These are phyloP conservation scores for Linum tenue DNA, from an alignment of 345 rosid genomes.

Conservation along the genomic window DNA sequence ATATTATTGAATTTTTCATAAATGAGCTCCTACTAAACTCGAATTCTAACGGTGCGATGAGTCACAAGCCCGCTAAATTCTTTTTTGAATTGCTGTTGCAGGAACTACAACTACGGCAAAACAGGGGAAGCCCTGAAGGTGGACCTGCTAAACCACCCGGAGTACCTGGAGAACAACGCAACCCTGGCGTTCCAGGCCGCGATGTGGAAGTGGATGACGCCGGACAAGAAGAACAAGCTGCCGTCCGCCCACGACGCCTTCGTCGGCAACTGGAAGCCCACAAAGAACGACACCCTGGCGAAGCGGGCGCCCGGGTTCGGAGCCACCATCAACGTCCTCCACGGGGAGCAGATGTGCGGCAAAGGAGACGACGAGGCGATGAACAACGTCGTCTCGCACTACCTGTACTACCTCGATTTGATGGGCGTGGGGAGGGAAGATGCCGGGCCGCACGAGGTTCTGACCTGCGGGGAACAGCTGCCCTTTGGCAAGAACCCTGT, in stretches of 20 bases:
- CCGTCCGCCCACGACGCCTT: constrained; percentile 67
- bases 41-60: not conserved
- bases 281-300: constrained; percentile 66
- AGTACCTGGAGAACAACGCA: constrained; percentile 68
- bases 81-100: constrained; percentile 4
- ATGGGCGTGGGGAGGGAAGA: constrained; percentile 84
- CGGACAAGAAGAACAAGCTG: constrained; percentile 45
- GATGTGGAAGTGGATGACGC: constrained; percentile 75
- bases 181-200: constrained; percentile 78
- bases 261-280: constrained; percentile 70
- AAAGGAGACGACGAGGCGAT: constrained; percentile 5
- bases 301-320: constrained; percentile 63
- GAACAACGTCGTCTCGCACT: constrained; percentile 5
- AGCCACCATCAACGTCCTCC: constrained; percentile 61
- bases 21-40: not conserved
- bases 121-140: constrained; percentile 51
- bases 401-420: constrained; percentile 55
- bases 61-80: not conserved
- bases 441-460: constrained; percentile 75
- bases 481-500: constrained; percentile 36
- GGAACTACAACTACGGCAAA: constrained; percentile 82
- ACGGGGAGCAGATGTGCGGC: constrained; percentile 57
- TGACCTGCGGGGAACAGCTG: constrained; percentile 62
- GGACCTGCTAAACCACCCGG: constrained; percentile 64
- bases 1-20: no score